phyloP scores from a whole-genome alignment of 2,329 filamentous ascomycete genomes.

The Pseudogymnoascus sp. region DNA sequence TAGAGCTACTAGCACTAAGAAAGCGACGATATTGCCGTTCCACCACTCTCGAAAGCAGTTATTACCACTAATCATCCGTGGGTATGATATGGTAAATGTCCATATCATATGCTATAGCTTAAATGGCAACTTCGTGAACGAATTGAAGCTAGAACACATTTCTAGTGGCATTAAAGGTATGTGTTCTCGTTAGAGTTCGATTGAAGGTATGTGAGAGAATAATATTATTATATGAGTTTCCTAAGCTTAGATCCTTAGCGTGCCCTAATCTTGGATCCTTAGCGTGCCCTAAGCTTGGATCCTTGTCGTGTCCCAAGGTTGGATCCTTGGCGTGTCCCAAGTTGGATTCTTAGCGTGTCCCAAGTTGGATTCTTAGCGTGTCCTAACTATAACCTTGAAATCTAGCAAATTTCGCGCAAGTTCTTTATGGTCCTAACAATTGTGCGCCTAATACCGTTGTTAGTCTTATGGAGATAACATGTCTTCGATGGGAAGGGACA shows the following conservation, averaged over 20 bases:
- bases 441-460: neutral
- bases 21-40: slow-evolving; percentile 10
- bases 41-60: slow-evolving; percentile 11
- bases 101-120: slow-evolving; percentile 14
- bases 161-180: neutral
- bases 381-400: neutral
- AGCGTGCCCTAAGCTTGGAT: neutral
- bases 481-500: neutral
- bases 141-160: slow-evolving; percentile 9
- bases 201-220: too few relatives aligned
- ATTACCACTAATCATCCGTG: slow-evolving; percentile 9
- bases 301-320: neutral
- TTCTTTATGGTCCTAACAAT: neutral
- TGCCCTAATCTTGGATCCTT: neutral
- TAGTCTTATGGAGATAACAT: neutral
- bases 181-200: neutral
- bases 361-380: too few relatives aligned
- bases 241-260: neutral
- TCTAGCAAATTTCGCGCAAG: neutral
- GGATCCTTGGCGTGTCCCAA: neutral
- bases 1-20: slow-evolving; percentile 11
- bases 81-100: slow-evolving; percentile 12
- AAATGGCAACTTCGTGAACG: slow-evolving; percentile 14
- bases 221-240: neutral
- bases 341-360: neutral